Percentiles rank a stretch among this genome's conserved stretches.
Conservation (phyloP, 139 green algal species). For the Microglena sp. region DNA sequence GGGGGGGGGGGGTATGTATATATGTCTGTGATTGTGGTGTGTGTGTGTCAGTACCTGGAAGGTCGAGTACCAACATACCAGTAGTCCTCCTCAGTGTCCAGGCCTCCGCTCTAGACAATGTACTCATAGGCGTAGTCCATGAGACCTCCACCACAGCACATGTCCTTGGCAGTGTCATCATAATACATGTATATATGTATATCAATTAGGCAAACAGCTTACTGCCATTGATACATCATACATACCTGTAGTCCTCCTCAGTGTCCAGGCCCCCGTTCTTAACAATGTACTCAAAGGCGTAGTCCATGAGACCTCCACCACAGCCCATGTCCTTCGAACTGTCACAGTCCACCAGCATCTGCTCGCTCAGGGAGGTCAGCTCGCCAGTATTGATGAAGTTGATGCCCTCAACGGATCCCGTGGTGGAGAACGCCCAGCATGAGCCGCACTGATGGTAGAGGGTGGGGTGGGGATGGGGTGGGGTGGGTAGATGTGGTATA, state of each 20-base stretch:
- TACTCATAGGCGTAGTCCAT: conserved; percentile 73
- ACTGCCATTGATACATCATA: neutral
- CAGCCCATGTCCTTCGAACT: conserved; percentile 42
- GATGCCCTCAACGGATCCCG: conserved; percentile 36
- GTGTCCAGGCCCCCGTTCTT: conserved; percentile 73
- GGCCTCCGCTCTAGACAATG: conserved; percentile 60
- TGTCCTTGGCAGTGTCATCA: conserved; percentile 28
- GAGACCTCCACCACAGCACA: conserved; percentile 67
- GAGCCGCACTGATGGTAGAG: conserved; percentile 50
- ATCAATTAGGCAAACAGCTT: neutral
- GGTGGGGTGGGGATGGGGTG: too few relatives aligned
- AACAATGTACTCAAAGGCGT: conserved; percentile 64
- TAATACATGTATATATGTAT: neutral
- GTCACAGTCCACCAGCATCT: conserved; percentile 93
- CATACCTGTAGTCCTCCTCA: conserved; percentile 65
- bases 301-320: conserved; percentile 66
- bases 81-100: conserved; percentile 81
- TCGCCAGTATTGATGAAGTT: conserved; percentile 1
- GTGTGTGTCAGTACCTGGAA: conserved; percentile 17
- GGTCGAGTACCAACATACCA: too few relatives aligned
- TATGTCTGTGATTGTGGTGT: too few relatives aligned
- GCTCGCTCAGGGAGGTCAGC: conserved; percentile 76
- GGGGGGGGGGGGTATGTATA: too few relatives aligned
- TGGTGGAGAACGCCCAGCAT: conserved; percentile 89
- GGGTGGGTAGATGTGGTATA: neutral